Conservation (phyloP, 2,329 filamentous ascomycete species). For the Ascochyta pisi region DNA sequence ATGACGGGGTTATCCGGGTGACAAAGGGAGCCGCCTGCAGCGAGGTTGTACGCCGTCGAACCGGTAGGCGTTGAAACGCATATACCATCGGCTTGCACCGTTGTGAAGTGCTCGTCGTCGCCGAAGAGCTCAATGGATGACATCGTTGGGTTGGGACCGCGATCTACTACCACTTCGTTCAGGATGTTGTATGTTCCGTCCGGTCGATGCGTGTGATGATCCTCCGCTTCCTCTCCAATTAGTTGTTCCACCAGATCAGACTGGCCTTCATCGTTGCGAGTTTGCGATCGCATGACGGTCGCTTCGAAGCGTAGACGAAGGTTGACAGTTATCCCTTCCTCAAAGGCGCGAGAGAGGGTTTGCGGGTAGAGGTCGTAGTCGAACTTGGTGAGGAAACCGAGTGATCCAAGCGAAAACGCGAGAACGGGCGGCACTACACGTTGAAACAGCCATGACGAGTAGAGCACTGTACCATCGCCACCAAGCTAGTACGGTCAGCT, state of each 20-base stretch:
- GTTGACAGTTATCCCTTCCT: constrained; percentile 85
- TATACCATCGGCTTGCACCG: constrained; percentile 88
- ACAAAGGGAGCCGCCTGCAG: constrained; percentile 91
- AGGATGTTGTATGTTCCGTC: constrained; percentile 88
- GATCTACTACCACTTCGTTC: constrained; percentile 95
- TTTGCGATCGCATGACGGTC: constrained; percentile 84
- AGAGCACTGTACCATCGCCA: constrained; percentile 95
- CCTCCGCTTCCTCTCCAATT: constrained; percentile 83
- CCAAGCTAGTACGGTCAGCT: constrained; percentile 61
- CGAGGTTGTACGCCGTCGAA: constrained; percentile 93
- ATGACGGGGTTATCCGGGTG: constrained; percentile 98
- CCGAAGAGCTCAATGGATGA: constrained; percentile 91
- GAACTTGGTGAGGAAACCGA: constrained; percentile 96
- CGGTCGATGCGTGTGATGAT: constrained; percentile 83
- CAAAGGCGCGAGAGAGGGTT: constrained; percentile 75
- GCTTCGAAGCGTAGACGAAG: constrained; percentile 89
- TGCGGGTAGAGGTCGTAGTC: constrained; percentile 79
- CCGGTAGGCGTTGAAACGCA: constrained; percentile 95
- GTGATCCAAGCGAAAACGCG: constrained; percentile 87
- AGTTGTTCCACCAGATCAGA: constrained; percentile 78
- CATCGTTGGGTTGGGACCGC: constrained; percentile 94
- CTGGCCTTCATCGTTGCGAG: constrained; percentile 45
- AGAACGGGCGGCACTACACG: constrained; percentile 91
- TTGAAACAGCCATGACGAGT: constrained; percentile 96
- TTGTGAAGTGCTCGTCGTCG: constrained; percentile 94